phyloP scores from a whole-genome alignment of 768 basidiomycete genomes.

The Asterophora lycoperdoides region DNA sequence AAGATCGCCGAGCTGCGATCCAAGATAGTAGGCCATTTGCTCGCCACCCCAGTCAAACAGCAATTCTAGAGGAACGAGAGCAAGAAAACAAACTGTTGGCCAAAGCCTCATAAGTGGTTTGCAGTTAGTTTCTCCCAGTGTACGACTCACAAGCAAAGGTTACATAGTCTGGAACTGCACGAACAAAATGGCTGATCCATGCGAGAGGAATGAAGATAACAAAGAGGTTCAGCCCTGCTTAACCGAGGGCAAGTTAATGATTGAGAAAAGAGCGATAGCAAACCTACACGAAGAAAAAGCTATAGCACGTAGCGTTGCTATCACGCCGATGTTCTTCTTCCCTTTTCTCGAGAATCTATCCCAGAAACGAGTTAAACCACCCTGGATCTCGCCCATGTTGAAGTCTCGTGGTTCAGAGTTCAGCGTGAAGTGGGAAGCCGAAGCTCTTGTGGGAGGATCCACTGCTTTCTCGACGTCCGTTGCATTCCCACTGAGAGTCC shows the following conservation, averaged over 20 bases:
- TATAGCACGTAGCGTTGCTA: slow-evolving; percentile 42
- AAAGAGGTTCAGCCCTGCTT: slow-evolving; percentile 56
- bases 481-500: slow-evolving; percentile 10
- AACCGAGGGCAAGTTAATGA: not conserved
- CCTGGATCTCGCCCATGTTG: slow-evolving; percentile 10
- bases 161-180: slow-evolving; percentile 29
- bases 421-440: not conserved
- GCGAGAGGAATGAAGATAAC: slow-evolving; percentile 55
- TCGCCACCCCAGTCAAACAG: slow-evolving; percentile 64
- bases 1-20: slow-evolving; percentile 66
- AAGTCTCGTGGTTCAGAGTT: not conserved
- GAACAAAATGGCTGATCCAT: slow-evolving; percentile 52
- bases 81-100: slow-evolving; percentile 53
- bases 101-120: too few species aligned
- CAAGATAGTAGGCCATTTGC: slow-evolving; percentile 52
- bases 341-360: slow-evolving; percentile 45
- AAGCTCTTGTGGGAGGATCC: not conserved
- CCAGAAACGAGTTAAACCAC: slow-evolving; percentile 32
- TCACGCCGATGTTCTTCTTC: slow-evolving; percentile 39
- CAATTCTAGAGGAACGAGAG: slow-evolving; percentile 62
- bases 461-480: slow-evolving; percentile 14
- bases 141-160: slow-evolving; percentile 33
- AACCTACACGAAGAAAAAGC: slow-evolving; percentile 48
- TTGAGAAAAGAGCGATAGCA: not conserved
- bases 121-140: not conserved